Base-by-base conservation (phyloP, 345 rosid genomes). In the Camelina sativa region DNA sequence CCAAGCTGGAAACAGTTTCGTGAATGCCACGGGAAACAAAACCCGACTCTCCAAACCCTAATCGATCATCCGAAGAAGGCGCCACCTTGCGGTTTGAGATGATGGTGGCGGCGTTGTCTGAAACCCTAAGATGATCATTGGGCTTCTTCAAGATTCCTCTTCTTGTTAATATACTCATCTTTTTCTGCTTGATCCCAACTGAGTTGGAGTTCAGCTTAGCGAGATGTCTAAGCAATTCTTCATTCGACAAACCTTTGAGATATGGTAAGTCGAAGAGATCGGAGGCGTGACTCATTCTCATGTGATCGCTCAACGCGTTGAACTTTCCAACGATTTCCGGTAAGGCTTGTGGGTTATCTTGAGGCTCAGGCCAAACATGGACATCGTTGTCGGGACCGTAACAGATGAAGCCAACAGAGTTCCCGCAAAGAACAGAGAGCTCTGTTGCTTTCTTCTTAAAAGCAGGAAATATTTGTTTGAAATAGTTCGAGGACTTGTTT, bases 341-440 rank as follows among this genome's bases (percentile, higher is more conserved):
- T 47, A 47, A 3, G 5, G 52, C 20, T 44, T 15, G 38, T 25
- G 38, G 67, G 54, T 43, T 63, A 6, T 47, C 52, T 47, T 47
- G 20, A 2, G 52, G 22, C 8, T 44, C 40, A 2, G 54, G 40
- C 68, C 38, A 63, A 4, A 63, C 53, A 25, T 63, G 38, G 15
- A 63, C 53, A 44, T 46, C n/a, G 68, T 46, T 16, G 55, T 64
- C 53, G 53, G 67, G 67, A 0, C 53, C 67, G 37, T 62, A 23
- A 43, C 53, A 62, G 20, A 63, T 44, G 22, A 63, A 44, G 0
- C 38, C 67, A 0, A 63, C 67, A 5, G 53, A 63, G 53, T 44
- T 63, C 0, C 67, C 53, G 67, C 38, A 63, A 8, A 63, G 38
- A 63, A 63, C 32, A 23, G 67, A 63, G 15, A 63, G 67, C 38